phyloP scores from a whole-genome alignment of 1,139 yeast genomes.

The Ashbya aceris region DNA sequence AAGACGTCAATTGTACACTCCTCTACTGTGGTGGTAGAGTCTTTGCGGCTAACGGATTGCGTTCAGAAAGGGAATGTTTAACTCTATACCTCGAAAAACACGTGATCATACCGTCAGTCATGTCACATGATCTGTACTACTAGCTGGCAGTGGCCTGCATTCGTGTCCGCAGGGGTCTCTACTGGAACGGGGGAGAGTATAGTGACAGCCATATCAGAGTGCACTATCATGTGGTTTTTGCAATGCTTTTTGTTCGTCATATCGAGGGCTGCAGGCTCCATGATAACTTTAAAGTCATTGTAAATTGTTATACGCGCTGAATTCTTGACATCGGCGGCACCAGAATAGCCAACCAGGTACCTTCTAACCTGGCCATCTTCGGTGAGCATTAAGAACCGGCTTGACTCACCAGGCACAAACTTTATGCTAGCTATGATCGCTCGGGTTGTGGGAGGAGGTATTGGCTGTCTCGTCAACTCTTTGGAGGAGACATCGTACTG shows the following conservation, averaged over 20 bases:
- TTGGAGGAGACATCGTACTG: conserved; percentile 2
- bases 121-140: conserved; percentile 1
- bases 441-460: background rate
- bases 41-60: no score
- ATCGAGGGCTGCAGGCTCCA: conserved; percentile 1
- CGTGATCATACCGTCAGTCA: background rate
- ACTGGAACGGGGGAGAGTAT: background rate
- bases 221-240: background rate
- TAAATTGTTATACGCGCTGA: background rate
- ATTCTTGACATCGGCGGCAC: background rate
- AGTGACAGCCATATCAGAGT: conserved; percentile 3
- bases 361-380: conserved; percentile 3
- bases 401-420: conserved; percentile 3
- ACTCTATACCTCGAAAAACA: background rate
- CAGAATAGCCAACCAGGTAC: background rate
- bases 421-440: conserved; percentile 2
- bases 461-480: conserved; percentile 1
- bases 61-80: no score
- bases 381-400: conserved; percentile 1
- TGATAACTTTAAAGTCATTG: background rate
- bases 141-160: background rate
- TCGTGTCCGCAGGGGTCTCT: background rate
- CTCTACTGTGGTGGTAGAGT: no score
- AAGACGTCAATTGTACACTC: no score
- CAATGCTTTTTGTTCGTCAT: background rate